These are phyloP conservation scores for Coemansia sp. DNA, from an alignment of 192 early-diverging fungal genomes.

Conservation along the genomic window DNA sequence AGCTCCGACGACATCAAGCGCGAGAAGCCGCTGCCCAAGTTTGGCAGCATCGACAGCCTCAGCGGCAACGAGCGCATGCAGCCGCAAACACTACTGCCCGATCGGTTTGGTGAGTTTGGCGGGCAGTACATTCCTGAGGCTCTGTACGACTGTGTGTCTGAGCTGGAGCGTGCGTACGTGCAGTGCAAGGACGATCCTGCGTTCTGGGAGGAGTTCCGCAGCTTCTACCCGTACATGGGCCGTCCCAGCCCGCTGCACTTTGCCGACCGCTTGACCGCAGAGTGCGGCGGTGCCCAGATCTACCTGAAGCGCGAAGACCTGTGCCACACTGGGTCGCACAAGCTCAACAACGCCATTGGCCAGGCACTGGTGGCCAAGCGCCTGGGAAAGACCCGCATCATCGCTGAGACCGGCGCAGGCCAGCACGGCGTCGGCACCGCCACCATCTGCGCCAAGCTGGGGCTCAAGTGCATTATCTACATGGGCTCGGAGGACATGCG, in stretches of 20 bases:
- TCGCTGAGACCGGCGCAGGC: conserved; percentile 98
- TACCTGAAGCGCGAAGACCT: conserved; percentile 99
- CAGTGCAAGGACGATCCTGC: conserved; percentile 78
- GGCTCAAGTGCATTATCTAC: conserved; percentile 93
- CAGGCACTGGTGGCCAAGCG: conserved; percentile 93
- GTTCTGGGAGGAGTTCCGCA: conserved; percentile 93
- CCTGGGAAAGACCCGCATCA: conserved; percentile 93
- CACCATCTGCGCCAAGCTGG: conserved; percentile 97
- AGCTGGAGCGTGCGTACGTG: conserved; percentile 84
- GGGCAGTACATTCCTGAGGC: conserved; percentile 98
- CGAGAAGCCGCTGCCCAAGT: conserved; percentile 24
- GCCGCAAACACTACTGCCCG: conserved; percentile 59
- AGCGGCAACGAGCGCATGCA: background rate
- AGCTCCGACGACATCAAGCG: conserved; percentile 19
- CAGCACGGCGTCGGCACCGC: conserved; percentile 99
- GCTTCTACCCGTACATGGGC: conserved; percentile 89
- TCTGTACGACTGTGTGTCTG: conserved; percentile 89
- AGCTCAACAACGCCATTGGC: conserved; percentile 98
- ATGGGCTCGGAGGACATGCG: conserved; percentile 97
- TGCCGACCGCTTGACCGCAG: conserved; percentile 81
- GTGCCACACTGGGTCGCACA: conserved; percentile 99
- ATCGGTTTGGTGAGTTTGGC: conserved; percentile 93
- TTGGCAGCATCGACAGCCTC: background rate
- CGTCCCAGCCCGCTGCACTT: conserved; percentile 85
- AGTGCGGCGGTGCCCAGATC: conserved; percentile 81